Conservation (phyloP, 2,329 filamentous ascomycete genomes). For the Fusarium sp. region DNA sequence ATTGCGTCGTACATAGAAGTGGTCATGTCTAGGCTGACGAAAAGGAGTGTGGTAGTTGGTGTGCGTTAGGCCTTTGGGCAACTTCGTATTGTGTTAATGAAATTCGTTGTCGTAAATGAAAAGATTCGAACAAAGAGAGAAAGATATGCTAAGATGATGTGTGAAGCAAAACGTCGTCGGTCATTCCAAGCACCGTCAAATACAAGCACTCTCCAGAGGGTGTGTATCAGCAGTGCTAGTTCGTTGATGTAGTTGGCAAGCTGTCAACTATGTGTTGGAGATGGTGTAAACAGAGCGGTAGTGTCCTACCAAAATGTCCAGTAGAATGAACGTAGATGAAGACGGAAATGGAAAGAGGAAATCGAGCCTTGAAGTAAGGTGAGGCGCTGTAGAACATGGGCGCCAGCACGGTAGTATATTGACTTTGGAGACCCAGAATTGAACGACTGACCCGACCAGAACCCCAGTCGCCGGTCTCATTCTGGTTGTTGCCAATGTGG, state of each 20-base stretch:
- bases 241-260: constrained; percentile 8
- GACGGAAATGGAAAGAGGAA: constrained; percentile 40
- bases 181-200: constrained; percentile 19
- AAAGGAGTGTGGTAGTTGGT: constrained; percentile 1
- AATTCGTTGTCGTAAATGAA: not conserved
- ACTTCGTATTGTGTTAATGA: not conserved
- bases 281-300: constrained; percentile 14
- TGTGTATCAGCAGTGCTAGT: constrained; percentile 12
- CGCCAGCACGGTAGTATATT: constrained; percentile 37
- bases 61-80: not conserved
- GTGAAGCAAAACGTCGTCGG: constrained; percentile 5
- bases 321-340: constrained; percentile 31
- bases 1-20: constrained; percentile 55
- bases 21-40: constrained; percentile 50
- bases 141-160: constrained; percentile 5
- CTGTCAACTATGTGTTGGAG: constrained; percentile 20
- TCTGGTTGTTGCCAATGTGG: constrained; percentile 47
- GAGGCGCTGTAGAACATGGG: constrained; percentile 39
- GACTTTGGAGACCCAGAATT: constrained; percentile 43
- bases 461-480: constrained; percentile 46
- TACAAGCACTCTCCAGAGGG: constrained; percentile 22
- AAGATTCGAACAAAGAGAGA: not conserved
- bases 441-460: constrained; percentile 46
- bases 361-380: constrained; percentile 44
- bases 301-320: constrained; percentile 30